Evolutionary conservation across 2,329 filamentous ascomycete genomes (phyloP).

Genomic region (Aureobasidium sp.): DNA sequence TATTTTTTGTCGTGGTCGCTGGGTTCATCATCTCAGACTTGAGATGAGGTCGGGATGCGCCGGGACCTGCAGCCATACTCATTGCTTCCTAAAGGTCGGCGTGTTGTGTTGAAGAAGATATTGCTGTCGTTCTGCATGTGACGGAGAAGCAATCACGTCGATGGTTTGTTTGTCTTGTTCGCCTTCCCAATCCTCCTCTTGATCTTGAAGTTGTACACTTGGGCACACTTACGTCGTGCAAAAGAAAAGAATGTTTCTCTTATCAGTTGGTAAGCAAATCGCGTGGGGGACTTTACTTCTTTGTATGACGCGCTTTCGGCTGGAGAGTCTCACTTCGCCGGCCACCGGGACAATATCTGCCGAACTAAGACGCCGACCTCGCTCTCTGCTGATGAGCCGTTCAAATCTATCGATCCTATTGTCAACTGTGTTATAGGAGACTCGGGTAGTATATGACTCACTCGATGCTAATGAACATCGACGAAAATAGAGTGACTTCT

Average conservation of each 20-base stretch:
- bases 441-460: background rate
- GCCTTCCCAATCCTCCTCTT: background rate
- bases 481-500: background rate
- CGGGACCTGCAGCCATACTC: slow-evolving; percentile 25
- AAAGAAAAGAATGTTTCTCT: background rate
- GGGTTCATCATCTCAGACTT: slow-evolving; percentile 1
- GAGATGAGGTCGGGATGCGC: slow-evolving; percentile 16
- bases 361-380: background rate
- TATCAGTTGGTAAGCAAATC: background rate
- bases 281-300: background rate
- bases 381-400: background rate
- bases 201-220: background rate
- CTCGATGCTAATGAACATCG: background rate
- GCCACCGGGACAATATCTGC: background rate
- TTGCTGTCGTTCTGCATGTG: background rate
- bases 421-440: background rate
- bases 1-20: slow-evolving; percentile 11
- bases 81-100: slow-evolving; percentile 21
- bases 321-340: background rate
- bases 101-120: background rate
- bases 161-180: background rate
- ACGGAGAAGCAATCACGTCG: background rate
- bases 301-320: background rate
- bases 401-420: background rate
- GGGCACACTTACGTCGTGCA: background rate